phyloP scores from a whole-genome alignment of 371 early-diverging fungal genomes.

The Rhizopus microsporus region DNA sequence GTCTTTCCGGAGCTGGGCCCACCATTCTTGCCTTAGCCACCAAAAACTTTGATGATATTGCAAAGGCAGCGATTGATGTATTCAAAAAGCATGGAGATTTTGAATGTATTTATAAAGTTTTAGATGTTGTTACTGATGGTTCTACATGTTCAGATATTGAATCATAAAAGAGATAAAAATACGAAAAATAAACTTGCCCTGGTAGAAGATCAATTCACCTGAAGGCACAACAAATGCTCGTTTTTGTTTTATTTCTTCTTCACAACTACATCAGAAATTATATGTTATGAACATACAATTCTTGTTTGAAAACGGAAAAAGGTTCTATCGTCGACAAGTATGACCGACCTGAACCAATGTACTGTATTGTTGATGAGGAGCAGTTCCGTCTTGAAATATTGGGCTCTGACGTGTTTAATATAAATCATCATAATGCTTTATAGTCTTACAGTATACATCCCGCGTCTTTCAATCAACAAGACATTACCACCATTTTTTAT shows the following conservation, averaged over 20 bases:
- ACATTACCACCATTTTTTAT: too few relatives aligned
- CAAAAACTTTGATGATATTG: constrained; percentile 77
- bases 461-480: too few relatives aligned
- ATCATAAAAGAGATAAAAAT: constrained; percentile 7
- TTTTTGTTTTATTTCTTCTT: not conserved
- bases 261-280: too few relatives aligned
- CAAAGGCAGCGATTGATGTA: constrained; percentile 60
- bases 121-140: constrained; percentile 78
- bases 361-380: too few relatives aligned
- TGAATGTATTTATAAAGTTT: constrained; percentile 69
- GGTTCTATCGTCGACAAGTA: too few relatives aligned
- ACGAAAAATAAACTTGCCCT: constrained; percentile 1
- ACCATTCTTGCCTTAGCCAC: constrained; percentile 87
- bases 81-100: constrained; percentile 68
- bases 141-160: constrained; percentile 40
- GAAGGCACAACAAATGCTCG: not conserved
- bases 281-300: too few relatives aligned
- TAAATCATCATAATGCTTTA: too few relatives aligned
- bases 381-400: too few relatives aligned
- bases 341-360: too few relatives aligned
- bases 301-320: too few relatives aligned
- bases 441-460: too few relatives aligned
- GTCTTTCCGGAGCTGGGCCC: constrained; percentile 96
- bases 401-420: too few relatives aligned
- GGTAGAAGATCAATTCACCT: not conserved